Evolutionary conservation across 139 green algal species (phyloP), one percentile per base, ranked within the genome.

Genomic region (Gonium pectorale): DNA sequence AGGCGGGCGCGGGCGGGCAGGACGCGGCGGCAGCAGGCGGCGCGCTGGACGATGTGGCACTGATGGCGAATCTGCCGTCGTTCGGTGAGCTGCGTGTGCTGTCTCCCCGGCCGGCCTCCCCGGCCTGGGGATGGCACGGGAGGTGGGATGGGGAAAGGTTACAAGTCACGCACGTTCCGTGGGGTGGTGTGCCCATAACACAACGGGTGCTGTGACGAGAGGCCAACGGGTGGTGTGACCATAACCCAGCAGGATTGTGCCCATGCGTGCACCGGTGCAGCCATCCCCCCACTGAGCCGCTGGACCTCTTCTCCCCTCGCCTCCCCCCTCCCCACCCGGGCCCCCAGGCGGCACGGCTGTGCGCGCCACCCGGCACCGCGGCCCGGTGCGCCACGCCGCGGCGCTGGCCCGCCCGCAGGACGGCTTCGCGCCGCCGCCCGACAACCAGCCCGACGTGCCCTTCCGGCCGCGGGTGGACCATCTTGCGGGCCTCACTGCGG

Each of bases 391-490:
- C 29, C 51, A 84, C 77, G 52, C 52, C n/a, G 79, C 70, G 5
- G 63, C 62, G 35, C 62, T 89, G 29, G 79, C 91, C 24, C 94
- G 87, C 5, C 88, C 90, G 27, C 94, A 97, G 87, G 89, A 93
- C 33, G 22, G 7, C 0, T 97, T 96, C 69, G 37, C 74, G 0
- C 84, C 87, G 11, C 69, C 79, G 2, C 75, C 93, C 6, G 93
- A 96, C 87, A 96, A 96, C 90, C 82, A 59, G 29, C 37, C 62
- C 67, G 90, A 94, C 40, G 70, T 31, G 27, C 90, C 90, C 43
- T 96, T 90, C 54, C 41, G 72, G 6, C 93, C 88, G 26, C 64
- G 81, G 21, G 51, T 85, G 22, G 71, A 84, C 22, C 77, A 86
- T 81, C 71, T 90, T 27, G 41, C 66, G 52, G 67, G 67, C n/a